Evolutionary conservation across 768 basidiomycete species (phyloP), one percentile per base, ranked within the genome.

Genomic region (Multifurca ochricompacta): DNA sequence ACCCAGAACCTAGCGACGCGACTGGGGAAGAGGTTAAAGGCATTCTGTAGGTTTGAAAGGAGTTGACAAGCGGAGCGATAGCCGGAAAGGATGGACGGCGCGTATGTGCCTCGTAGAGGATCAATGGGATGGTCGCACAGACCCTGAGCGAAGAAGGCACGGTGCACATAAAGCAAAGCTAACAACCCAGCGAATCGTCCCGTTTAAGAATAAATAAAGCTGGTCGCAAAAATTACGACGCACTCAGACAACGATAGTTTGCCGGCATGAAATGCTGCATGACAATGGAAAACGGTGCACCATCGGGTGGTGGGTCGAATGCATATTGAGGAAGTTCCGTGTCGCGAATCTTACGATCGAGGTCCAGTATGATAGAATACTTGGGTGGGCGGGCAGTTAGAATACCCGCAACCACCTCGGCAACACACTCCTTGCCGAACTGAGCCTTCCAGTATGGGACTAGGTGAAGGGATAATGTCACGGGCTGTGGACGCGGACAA

Each of bases 221-320:
- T n/a, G 13, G 21, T 37, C 13, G 11, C 7, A 44, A 53, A 6
- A 30, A 47, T 60, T 32, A 31, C 3, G 66, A 63, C 82, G 62
- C 61, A 87, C 86, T 80, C 32, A 83, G 71, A 61, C 85, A 78
- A 1, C 82, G 76, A 65, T 87, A 88, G 63, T 87, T 87, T 31
- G 68, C 72, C 1, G 86, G 82, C 86, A 87, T 87, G 62, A 78
- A 86, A 65, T 82, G 77, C 32, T 77, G 78, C 86, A 88, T 87
- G 6, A 81, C 79, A 64, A 81, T 71, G 8, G 75, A 71, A 10
- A 87, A 69, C 3, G 79, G 78, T 1, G 69, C 69, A 7, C 77
- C 77, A 56, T 74, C 65, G 1, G 77, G 76, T 0, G 77, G 71
- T 0, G 73, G 55, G 3, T 75, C 77, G 47, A 77, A 74, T 0